Evolutionary conservation across 1,284 basidiomycete species (phyloP), one percentile per base, ranked within the genome.

Genomic region (Microbotryum lychnidis-dioicae): DNA sequence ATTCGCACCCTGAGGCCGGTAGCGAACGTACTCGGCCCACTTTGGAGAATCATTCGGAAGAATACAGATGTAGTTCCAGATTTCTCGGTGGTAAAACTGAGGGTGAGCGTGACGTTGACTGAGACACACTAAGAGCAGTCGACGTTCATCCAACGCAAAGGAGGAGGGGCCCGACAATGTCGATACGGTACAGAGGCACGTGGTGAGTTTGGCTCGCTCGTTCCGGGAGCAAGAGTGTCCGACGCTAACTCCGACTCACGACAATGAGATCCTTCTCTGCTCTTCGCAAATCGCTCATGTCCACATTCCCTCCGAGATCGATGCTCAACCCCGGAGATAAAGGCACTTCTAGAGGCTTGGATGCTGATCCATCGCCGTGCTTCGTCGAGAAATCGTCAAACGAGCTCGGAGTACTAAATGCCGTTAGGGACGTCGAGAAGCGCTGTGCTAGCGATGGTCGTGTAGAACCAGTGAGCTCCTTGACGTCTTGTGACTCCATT

Each of bases 1-100:
- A 42, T 42, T 14, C 12, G 12, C 37, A 42, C 2, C 23, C 23
- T 23, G 23, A 23, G 16, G 8, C 6, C 20, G 21, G 51, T 18
- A 7, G 14, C 12, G 27, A 23, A 48, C 54, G 48, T 18, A 50
- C 49, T n/a, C 37, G 23, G 49, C 18, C 49, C 33, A 57, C 37
- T 4, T 27, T 4, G 50, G 49, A 10, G 37, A 29, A 8, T 20
- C 25, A 18, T 50, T 37, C 4, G 56, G 49, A 20, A 60, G 31
- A 20, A 60, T 25, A 52, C 8, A 16, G 20, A 45, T 7, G 21
- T 47, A 45, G 48, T 60, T 60, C 58, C 58, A 60, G 37, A 54
- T 25, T 60, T 60, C 33, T 60, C 58, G 47, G 23, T 21, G 20
- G 47, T 23, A 6, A 50, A 23, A 16, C 25, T n/a, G 46, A 55